A percentile compares a stretch with the other conserved stretches of the same genome.
phyloP scores from a whole-genome alignment of 2,329 filamentous ascomycete genomes.

The Cladosporium cucumerinum region DNA sequence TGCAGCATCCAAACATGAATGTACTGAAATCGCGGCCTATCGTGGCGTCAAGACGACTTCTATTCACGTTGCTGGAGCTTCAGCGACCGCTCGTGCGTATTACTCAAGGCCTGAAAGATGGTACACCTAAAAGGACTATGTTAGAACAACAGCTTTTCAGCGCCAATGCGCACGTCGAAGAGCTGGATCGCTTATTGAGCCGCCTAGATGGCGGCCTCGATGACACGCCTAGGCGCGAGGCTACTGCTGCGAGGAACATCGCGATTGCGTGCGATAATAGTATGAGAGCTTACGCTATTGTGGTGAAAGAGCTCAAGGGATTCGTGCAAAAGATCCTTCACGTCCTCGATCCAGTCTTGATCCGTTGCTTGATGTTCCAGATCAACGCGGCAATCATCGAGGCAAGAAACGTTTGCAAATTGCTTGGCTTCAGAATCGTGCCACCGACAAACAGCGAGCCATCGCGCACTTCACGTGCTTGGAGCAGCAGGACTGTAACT shows the following conservation, averaged over 20 bases:
- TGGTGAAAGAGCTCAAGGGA: conserved; percentile 48
- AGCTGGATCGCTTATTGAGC: conserved; percentile 49
- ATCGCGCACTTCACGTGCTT: conserved; percentile 30
- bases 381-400: conserved; percentile 58
- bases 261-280: conserved; percentile 46
- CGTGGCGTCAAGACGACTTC: conserved; percentile 29
- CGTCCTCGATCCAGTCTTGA: conserved; percentile 54
- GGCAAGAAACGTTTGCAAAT: conserved; percentile 56
- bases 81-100: conserved; percentile 28
- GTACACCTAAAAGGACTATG: conserved; percentile 47
- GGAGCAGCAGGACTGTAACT: conserved; percentile 37
- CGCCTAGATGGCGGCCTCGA: conserved; percentile 45
- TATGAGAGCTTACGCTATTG: conserved; percentile 49
- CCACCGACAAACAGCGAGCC: conserved; percentile 22
- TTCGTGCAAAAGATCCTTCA: conserved; percentile 51
- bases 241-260: conserved; percentile 41
- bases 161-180: conserved; percentile 55
- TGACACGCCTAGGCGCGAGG: conserved; percentile 45
- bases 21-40: conserved; percentile 24
- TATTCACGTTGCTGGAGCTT: conserved; percentile 30
- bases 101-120: conserved; percentile 43
- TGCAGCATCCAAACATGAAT: conserved; percentile 28
- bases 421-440: conserved; percentile 45
- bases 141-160: conserved; percentile 56
- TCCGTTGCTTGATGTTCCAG: conserved; percentile 58